Base-by-base conservation (phyloP, 495 filamentous ascomycete genomes). In the Penicillium fimorum region DNA sequence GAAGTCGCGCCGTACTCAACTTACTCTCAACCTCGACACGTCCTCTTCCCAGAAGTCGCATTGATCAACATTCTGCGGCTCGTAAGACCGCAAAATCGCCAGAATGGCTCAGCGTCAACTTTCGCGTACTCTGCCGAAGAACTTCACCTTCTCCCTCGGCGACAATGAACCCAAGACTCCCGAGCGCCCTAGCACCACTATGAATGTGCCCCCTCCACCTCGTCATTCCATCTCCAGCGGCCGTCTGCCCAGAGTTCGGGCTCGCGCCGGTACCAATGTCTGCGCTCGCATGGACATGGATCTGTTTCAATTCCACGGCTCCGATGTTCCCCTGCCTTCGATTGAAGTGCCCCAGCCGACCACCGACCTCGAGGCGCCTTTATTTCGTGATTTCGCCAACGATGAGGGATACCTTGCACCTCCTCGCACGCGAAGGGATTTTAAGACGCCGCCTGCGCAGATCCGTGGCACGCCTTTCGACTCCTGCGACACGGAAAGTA, bases 71-170 rank as follows among this genome's bases (percentile, higher is more conserved):
- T 47, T 45, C 47, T 50, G 45, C 48, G 38, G 42, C 56, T 55
- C 48, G 40, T 17, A 33, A 47, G 32, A 24, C 47, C 35, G 53
- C 47, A 56, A 53, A 41, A 59, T 47, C 43, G 51, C 42, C 69
- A 71, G 49, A 62, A 82, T 82, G 80, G 69, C 76, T 55, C 69
- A 69, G 61, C 69, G 70, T 63, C 78, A 76, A 55, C 73, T 86
- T 27, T 87, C 83, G 59, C 84, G 84, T 54, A 86, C 84, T 13
- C 78, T 88, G 32, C 85, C 85, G 22, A 79, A 84, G 48, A 84
- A 82, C 70, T 87, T 87, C 68, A 81, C 76, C 24, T 86, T 85
- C 59, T 77, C 84, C 68, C 83, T 81, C 48, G 74, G 75, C 61
- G 69, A 72, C 50, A 74, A 77, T 40, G 70, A 76, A 45, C 85